Evolutionary conservation across 352 stramenopile species (phyloP).

Genomic region (Pythium vanterpoolii): DNA sequence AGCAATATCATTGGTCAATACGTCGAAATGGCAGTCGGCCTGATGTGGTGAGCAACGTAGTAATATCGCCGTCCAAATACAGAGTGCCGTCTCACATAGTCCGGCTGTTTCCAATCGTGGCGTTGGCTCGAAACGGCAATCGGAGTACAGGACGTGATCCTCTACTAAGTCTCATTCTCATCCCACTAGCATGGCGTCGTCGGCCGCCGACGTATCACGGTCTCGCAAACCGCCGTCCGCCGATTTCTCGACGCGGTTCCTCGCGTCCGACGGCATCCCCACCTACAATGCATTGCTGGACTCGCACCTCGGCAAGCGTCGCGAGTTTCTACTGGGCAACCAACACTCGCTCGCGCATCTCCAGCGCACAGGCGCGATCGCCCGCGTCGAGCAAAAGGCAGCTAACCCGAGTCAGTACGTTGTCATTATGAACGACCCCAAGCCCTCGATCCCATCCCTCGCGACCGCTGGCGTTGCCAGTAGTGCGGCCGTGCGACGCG

Average conservation of each 20-base stretch:
- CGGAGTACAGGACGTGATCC: too few relatives aligned
- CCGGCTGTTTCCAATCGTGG: too few relatives aligned
- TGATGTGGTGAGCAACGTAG: too few relatives aligned
- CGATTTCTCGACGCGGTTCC: conserved; percentile 62
- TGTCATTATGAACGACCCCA: conserved; percentile 48
- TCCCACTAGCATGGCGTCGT: not conserved
- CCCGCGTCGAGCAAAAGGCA: conserved; percentile 39
- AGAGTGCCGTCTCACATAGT: too few relatives aligned
- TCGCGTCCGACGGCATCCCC: conserved; percentile 61
- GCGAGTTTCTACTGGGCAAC: conserved; percentile 66
- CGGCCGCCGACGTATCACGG: too few relatives aligned
- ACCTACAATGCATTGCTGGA: conserved; percentile 74
- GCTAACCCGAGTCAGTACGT: conserved; percentile 70
- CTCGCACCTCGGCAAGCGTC: conserved; percentile 49
- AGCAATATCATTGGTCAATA: too few relatives aligned
- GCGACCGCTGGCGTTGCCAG: conserved; percentile 3
- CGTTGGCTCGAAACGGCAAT: too few relatives aligned
- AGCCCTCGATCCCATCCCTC: conserved; percentile 10
- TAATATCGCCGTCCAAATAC: too few relatives aligned
- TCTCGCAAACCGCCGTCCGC: not conserved
- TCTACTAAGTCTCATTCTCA: not conserved
- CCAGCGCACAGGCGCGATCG: conserved; percentile 62
- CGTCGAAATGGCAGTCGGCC: too few relatives aligned
- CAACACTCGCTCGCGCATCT: conserved; percentile 48
- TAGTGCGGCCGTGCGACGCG: too few relatives aligned